Evolutionary conservation across 139 green algal species (phyloP), one percentile per base, ranked within the genome.

Genomic region (Microglena sp.): DNA sequence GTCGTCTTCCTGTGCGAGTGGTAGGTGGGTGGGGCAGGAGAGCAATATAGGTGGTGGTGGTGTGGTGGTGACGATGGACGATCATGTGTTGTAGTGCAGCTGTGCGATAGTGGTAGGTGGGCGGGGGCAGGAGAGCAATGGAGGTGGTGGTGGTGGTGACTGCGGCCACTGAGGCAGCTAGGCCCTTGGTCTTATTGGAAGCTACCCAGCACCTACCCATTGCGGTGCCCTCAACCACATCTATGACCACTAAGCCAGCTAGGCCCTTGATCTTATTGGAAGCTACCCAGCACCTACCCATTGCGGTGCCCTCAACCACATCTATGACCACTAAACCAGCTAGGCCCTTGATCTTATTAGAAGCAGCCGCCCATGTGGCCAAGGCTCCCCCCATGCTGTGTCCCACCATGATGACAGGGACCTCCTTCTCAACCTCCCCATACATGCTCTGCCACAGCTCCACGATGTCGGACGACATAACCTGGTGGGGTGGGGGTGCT

Each of bases 171-270:
- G 93, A 29, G 1, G 87, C 90, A 34, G 82, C 72, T n/a, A 94
- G 64, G 24, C 45, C 45, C 30, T 64, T 43, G 36, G n/a, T n/a
- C n/a, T n/a, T n/a, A n/a, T n/a, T n/a, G n/a, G n/a, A n/a, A n/a
- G n/a, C n/a, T n/a, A 31, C 57, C 24, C 57, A 64, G 18, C 18
- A 21, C 45, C 40, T 55, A 87, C 81, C 76, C 4, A 94, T 18
- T 28, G 90, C 90, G 0, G 86, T 91, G 34, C 89, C 90, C 68
- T 95, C 90, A 27, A 95, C 90, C 30, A 96, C 89, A 62, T 96
- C 90, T 26, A 96, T 83, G 3, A 95, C 85, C 7, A 94, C 72
- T 30, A 94, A 29, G 1, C 89, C 90, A 34, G 82, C 72, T n/a
- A 94, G 64, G 24, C 45, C 45, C 30, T 64, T 43, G 36, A n/a